Conservation (phyloP, 345 rosid species). For the Hirschfeldia incana region DNA sequence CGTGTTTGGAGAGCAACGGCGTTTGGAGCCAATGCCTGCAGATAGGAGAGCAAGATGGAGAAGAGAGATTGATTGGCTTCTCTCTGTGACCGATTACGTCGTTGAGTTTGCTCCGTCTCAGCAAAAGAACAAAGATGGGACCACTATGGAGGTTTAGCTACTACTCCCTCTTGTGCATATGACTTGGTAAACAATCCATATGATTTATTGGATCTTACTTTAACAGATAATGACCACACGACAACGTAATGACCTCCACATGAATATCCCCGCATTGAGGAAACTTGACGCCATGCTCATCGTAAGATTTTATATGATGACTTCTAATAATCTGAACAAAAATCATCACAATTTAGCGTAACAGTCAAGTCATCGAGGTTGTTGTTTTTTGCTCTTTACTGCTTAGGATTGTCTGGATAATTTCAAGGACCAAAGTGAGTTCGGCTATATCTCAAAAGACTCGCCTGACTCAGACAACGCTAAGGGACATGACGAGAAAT, state of each 20-base stretch:
- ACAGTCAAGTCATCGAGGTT: background rate
- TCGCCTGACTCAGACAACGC: conserved; percentile 58
- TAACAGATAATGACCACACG: conserved; percentile 71
- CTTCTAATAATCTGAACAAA: background rate
- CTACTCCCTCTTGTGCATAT: background rate
- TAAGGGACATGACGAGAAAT: conserved; percentile 72
- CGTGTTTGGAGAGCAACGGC: conserved; percentile 51
- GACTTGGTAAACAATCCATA: background rate
- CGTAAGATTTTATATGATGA: conserved; percentile 44
- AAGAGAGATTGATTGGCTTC: conserved; percentile 69
- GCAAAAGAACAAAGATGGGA: conserved; percentile 58
- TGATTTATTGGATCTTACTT: conserved; percentile 1
- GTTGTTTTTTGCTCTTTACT: background rate
- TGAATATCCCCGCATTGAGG: conserved; percentile 82
- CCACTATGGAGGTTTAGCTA: conserved; percentile 54
- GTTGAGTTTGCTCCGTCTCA: conserved; percentile 71
- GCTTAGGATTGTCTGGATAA: conserved; percentile 80
- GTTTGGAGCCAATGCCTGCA: conserved; percentile 62
- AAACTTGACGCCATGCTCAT: conserved; percentile 87
- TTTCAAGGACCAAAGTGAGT: conserved; percentile 79
- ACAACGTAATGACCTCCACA: conserved; percentile 73
- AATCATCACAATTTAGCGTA: background rate
- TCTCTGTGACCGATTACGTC: conserved; percentile 59
- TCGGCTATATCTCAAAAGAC: conserved; percentile 69
- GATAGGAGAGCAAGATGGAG: conserved; percentile 68